Evolutionary conservation across 108 stramenopile genomes (phyloP), one percentile per base, ranked within the genome.

Genomic region (Cylindrotheca closterium): DNA sequence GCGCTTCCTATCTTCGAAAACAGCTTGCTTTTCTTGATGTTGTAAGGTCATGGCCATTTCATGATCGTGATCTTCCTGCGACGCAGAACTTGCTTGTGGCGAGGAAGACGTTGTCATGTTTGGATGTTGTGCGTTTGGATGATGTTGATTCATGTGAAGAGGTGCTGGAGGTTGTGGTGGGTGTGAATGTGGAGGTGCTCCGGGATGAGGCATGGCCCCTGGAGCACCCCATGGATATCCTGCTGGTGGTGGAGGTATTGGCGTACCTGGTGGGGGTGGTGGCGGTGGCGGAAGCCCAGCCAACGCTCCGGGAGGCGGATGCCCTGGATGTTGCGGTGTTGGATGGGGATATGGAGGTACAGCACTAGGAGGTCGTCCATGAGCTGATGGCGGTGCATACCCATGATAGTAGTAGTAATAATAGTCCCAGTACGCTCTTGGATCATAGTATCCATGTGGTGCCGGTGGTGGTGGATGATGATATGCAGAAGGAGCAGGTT

Each of bases 11-110:
- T 52, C 79, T 47, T 78, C 79, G 53, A 73, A 83, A 7, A 71
- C 81, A 22, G 77, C 78, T 31, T 72, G 79, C 42, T 85, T 87
- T 65, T 87, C 86, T 65, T 87, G 79, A 10, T 85, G 83, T 73
- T 87, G 86, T 26, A 87, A 74, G 22, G 81, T 81, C 51, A 87
- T 80, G 55, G 86, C 86, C 31, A 87, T 66, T 61, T 80, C 83
- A 47, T 77, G 81, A 81, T 87, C 86, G 25, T 81, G 77, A 23
- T 83, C 79, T 72, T 87, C 86, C 63, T 86, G 81, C n/a, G n/a
- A n/a, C n/a, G n/a, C n/a, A n/a, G 45, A 51, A 65, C 74, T 1
- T 3, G 22, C 28, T 19, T 33, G 27, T 42, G n/a, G 27, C 21
- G 21, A 22, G 31, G 7, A 18, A 29, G 37, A 7, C 0, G 28